Evolutionary conservation across 2,329 filamentous ascomycete genomes (phyloP).

Genomic region (Colletotrichum graminicola): DNA sequence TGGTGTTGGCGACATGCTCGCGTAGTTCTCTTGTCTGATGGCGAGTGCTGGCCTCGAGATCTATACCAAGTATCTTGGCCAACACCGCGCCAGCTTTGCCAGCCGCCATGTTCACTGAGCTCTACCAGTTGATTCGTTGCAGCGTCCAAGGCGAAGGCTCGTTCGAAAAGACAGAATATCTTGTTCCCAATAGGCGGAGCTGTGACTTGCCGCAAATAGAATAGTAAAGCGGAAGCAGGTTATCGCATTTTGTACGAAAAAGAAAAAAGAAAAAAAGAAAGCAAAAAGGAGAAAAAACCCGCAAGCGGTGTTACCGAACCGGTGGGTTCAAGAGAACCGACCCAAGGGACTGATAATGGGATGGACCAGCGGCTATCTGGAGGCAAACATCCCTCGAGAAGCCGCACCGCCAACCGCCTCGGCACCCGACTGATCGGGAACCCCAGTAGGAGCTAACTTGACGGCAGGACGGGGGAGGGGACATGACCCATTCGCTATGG

Average conservation of each 20-base stretch:
- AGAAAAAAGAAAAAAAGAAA: too few relatives aligned
- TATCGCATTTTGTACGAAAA: conserved; percentile 9
- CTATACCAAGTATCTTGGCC: conserved; percentile 86
- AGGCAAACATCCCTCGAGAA: conserved; percentile 26
- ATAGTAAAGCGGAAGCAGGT: background rate
- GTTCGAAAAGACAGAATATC: conserved; percentile 9
- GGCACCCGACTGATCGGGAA: conserved; percentile 33
- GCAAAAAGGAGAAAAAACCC: background rate
- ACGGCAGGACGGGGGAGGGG: conserved; percentile 24
- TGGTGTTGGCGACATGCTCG: conserved; percentile 11
- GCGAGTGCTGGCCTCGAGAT: conserved; percentile 66
- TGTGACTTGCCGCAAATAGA: conserved; percentile 1
- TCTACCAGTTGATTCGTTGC: background rate
- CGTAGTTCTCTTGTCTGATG: conserved; percentile 33
- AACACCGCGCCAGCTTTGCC: conserved; percentile 77
- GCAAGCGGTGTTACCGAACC: background rate
- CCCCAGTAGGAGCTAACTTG: conserved; percentile 25
- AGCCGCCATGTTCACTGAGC: conserved; percentile 26
- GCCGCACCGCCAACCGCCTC: conserved; percentile 42
- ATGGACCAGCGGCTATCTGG: conserved; percentile 32
- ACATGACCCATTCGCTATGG: conserved; percentile 20
- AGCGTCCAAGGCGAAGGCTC: background rate
- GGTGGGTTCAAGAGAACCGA: background rate
- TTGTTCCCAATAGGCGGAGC: background rate
- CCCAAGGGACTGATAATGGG: conserved; percentile 10